Conservation (phyloP, 176 grass and related monocot species). For the Lolium multiflorum region DNA sequence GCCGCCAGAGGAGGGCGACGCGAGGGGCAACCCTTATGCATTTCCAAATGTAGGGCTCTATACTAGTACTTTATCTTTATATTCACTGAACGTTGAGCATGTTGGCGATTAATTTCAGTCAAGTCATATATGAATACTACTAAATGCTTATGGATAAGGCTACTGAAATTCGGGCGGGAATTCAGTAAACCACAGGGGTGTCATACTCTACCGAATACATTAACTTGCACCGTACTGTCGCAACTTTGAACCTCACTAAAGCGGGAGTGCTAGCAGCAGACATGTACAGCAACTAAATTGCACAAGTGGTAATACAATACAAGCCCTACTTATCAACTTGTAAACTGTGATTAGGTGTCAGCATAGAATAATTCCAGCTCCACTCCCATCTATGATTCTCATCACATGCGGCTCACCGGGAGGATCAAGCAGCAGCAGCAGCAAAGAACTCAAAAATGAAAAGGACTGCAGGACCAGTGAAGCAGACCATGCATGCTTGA, state of each 20-base stretch:
- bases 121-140: neutral
- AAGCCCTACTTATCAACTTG: slow-evolving; percentile 25
- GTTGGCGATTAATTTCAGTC: neutral
- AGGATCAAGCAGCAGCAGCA: slow-evolving; percentile 33
- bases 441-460: slow-evolving; percentile 17
- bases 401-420: slow-evolving; percentile 58
- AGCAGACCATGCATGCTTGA: slow-evolving; percentile 24
- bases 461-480: slow-evolving; percentile 2
- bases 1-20: too few species aligned
- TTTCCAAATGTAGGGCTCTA: too few species aligned
- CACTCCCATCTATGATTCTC: slow-evolving; percentile 43
- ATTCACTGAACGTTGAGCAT: neutral
- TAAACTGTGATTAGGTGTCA: slow-evolving; percentile 50
- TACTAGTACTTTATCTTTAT: neutral
- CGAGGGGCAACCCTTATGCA: too few species aligned
- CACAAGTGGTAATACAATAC: slow-evolving; percentile 50
- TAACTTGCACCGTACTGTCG: neutral
- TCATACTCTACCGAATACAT: too few species aligned
- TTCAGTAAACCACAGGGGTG: neutral
- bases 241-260: slow-evolving; percentile 30
- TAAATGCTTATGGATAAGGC: neutral
- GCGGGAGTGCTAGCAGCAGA: neutral
- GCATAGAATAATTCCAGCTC: slow-evolving; percentile 39
- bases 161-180: neutral
- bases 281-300: slow-evolving; percentile 15